These are phyloP conservation scores for Paraurostyla sp. DNA, from an alignment of 73 alveolate species.

Conservation along the genomic window DNA sequence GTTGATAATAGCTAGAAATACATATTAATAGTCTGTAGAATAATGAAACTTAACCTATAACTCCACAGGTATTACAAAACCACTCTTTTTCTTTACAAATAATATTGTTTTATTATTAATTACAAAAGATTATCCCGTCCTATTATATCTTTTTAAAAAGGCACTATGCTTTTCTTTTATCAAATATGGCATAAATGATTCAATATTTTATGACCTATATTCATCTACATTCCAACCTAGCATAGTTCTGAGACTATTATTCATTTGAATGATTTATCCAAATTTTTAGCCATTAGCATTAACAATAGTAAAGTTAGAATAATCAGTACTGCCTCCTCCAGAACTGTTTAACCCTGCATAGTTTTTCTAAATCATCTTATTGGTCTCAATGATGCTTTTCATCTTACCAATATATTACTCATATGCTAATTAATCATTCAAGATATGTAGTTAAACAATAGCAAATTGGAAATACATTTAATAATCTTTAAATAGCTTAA, in stretches of 20 bases:
- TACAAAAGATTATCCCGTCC: slow-evolving; percentile 15
- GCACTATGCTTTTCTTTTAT: neutral
- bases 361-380: slow-evolving; percentile 6
- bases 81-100: neutral
- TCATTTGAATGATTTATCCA: slow-evolving; percentile 26
- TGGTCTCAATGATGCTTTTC: slow-evolving; percentile 16
- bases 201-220: neutral
- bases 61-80: slow-evolving; percentile 38
- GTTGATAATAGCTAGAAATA: neutral
- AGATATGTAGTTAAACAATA: slow-evolving; percentile 3
- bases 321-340: neutral
- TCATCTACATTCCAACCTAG: neutral
- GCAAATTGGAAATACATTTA: slow-evolving; percentile 43
- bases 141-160: slow-evolving; percentile 30
- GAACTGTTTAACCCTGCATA: neutral
- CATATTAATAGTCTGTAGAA: slow-evolving; percentile 12
- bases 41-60: slow-evolving; percentile 25
- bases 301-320: neutral
- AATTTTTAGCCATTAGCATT: slow-evolving; percentile 33
- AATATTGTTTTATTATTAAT: neutral
- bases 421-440: slow-evolving; percentile 1
- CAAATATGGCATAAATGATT: slow-evolving; percentile 12
- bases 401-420: slow-evolving; percentile 25
- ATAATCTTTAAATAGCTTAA: slow-evolving; percentile 4
- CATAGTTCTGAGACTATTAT: neutral